Percentiles rank a stretch among this genome's conserved stretches.
These are phyloP conservation scores for Penicillium brasilianum DNA, from an alignment of 2,329 filamentous ascomycete genomes.

Conservation along the genomic window DNA sequence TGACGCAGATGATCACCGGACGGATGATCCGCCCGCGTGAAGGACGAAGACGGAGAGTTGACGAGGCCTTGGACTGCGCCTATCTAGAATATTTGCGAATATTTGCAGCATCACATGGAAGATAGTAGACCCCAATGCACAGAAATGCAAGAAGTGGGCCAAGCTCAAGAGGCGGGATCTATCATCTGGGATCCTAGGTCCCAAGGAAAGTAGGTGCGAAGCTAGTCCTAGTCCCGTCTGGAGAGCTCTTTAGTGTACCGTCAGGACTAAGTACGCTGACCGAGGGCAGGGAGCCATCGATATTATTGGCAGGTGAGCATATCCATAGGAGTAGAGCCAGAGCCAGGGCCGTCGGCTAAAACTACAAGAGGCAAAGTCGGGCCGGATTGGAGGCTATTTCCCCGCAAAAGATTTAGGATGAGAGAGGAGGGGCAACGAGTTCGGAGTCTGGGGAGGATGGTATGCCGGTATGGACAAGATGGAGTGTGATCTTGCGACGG, in stretches of 20 bases:
- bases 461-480: not conserved
- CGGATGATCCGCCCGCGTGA: constrained; percentile 18
- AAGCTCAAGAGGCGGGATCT: not conserved
- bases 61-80: too few relatives aligned
- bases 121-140: not conserved
- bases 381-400: constrained; percentile 8
- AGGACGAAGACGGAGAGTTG: not conserved
- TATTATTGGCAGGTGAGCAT: too few relatives aligned
- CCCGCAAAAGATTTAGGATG: constrained; percentile 10
- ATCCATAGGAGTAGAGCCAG: too few relatives aligned
- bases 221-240: not conserved
- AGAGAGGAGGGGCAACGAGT: not conserved
- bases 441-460: not conserved
- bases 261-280: too few relatives aligned
- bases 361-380: constrained; percentile 6
- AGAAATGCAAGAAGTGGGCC: not conserved
- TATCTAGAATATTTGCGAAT: too few relatives aligned
- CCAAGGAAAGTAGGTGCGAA: not conserved
- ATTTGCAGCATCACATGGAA: not conserved
- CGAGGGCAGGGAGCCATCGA: too few relatives aligned
- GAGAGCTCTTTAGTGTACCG: not conserved
- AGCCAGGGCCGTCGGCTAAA: constrained; percentile 10
- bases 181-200: not conserved
- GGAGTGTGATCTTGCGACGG: not conserved
- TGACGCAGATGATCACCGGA: constrained; percentile 31